Evolutionary conservation across 495 filamentous ascomycete genomes (phyloP).

Genomic region (Penicillium argentinense): DNA sequence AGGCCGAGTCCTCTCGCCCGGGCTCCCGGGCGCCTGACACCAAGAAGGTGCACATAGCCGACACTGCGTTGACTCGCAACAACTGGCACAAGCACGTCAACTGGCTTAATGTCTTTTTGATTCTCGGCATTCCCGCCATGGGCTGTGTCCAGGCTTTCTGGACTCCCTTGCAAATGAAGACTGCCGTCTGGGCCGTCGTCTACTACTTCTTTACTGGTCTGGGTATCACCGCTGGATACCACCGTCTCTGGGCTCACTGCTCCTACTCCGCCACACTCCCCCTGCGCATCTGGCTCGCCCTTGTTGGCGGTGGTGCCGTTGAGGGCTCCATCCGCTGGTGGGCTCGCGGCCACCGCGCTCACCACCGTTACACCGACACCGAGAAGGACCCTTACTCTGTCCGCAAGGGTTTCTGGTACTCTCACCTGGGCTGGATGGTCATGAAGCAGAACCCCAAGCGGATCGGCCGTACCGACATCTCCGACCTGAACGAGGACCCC

Average conservation of each 20-base stretch:
- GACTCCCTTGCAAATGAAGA: constrained; percentile 75
- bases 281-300: constrained; percentile 89
- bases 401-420: constrained; percentile 96
- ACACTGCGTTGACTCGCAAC: constrained; percentile 68
- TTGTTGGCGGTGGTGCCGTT: constrained; percentile 89
- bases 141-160: constrained; percentile 78
- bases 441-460: constrained; percentile 94
- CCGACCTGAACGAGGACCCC: constrained; percentile 91
- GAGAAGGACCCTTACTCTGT: constrained; percentile 99
- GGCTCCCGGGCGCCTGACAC: constrained; percentile 42
- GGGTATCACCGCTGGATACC: constrained; percentile 89
- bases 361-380: constrained; percentile 99
- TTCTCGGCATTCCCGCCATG: constrained; percentile 77
- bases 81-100: constrained; percentile 99
- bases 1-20: constrained; percentile 35
- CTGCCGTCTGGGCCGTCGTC: constrained; percentile 72
- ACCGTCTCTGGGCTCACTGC: constrained; percentile 92
- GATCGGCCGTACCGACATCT: constrained; percentile 94
- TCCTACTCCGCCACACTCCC: constrained; percentile 89
- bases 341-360: constrained; percentile 92
- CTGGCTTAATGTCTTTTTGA: constrained; percentile 88
- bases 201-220: constrained; percentile 94
- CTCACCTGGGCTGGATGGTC: constrained; percentile 92
- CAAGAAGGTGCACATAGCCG: constrained; percentile 58
- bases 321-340: constrained; percentile 98